Evolutionary conservation across 352 stramenopile genomes (phyloP).

Genomic region (Elongisporangium prolatum): DNA sequence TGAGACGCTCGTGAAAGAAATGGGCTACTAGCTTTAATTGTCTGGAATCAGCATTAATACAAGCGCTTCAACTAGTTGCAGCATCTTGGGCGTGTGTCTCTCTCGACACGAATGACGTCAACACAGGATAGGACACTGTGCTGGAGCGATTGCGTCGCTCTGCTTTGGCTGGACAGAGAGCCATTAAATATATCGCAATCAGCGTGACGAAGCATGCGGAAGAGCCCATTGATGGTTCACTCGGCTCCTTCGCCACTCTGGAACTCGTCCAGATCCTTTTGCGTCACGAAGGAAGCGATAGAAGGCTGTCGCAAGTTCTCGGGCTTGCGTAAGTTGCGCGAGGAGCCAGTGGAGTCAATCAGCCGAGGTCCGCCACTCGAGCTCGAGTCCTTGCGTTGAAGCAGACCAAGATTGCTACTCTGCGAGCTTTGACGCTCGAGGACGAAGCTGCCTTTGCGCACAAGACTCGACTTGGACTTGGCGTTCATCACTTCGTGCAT

Average conservation of each 20-base stretch:
- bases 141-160: not conserved
- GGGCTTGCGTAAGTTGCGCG: constrained; percentile 3
- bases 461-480: constrained; percentile 13
- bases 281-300: constrained; percentile 53
- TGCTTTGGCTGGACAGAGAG: not conserved
- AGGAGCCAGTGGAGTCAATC: not conserved
- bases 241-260: constrained; percentile 10
- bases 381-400: not conserved
- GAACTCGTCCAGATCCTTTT: constrained; percentile 59
- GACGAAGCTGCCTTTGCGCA: constrained; percentile 11
- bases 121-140: no score
- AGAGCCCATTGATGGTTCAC: not conserved
- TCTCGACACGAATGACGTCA: no score
- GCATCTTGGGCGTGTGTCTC: not conserved
- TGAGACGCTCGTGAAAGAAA: constrained; percentile 70
- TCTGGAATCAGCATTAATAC: not conserved
- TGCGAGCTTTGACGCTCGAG: constrained; percentile 9
- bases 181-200: not conserved
- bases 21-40: constrained; percentile 45
- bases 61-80: not conserved
- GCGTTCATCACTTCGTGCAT: constrained; percentile 37
- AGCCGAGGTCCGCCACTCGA: not conserved
- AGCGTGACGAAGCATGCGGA: not conserved
- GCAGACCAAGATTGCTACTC: constrained; percentile 1
- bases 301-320: constrained; percentile 24